Evolutionary conservation across 257 asterid genomes (phyloP).

Genomic region (Datura wrightii): DNA sequence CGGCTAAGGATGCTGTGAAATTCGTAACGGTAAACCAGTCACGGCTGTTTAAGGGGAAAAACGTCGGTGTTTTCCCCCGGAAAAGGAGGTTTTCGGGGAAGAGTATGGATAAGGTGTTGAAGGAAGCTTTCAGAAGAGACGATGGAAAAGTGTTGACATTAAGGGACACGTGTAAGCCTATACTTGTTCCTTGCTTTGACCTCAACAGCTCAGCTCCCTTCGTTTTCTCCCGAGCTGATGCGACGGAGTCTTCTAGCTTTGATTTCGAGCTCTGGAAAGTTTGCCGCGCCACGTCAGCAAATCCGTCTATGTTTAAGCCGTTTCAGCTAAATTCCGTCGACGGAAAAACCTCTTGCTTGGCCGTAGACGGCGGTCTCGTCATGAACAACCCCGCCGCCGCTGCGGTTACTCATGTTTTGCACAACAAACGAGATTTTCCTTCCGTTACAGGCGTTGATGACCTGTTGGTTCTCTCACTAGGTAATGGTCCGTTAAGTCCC

Average conservation of each 20-base stretch:
- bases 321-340: constrained; percentile 64
- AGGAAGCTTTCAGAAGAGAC: constrained; percentile 62
- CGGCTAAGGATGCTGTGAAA: constrained; percentile 64
- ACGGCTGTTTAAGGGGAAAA: constrained; percentile 49
- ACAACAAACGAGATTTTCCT: constrained; percentile 91
- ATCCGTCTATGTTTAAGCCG: constrained; percentile 84
- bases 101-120: constrained; percentile 69
- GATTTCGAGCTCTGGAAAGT: constrained; percentile 93
- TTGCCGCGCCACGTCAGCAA: constrained; percentile 90
- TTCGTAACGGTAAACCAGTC: constrained; percentile 55
- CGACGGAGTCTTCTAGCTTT: constrained; percentile 76
- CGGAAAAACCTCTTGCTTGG: constrained; percentile 78
- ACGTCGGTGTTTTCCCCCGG: constrained; percentile 54
- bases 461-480: constrained; percentile 77
- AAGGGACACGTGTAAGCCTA: constrained; percentile 84
- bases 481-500: constrained; percentile 63
- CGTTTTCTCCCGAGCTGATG: constrained; percentile 96
- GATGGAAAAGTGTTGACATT: constrained; percentile 67
- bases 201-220: constrained; percentile 83
- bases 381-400: constrained; percentile 98
- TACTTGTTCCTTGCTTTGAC: constrained; percentile 90
- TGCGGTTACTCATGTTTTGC: constrained; percentile 95
- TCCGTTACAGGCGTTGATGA: constrained; percentile 86
- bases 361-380: constrained; percentile 92
- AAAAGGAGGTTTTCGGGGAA: constrained; percentile 54